A percentile compares a stretch with the other conserved stretches of the same genome.
Evolutionary conservation across 2,329 filamentous ascomycete genomes (phyloP).

Genomic region (Aspergillus hortae): DNA sequence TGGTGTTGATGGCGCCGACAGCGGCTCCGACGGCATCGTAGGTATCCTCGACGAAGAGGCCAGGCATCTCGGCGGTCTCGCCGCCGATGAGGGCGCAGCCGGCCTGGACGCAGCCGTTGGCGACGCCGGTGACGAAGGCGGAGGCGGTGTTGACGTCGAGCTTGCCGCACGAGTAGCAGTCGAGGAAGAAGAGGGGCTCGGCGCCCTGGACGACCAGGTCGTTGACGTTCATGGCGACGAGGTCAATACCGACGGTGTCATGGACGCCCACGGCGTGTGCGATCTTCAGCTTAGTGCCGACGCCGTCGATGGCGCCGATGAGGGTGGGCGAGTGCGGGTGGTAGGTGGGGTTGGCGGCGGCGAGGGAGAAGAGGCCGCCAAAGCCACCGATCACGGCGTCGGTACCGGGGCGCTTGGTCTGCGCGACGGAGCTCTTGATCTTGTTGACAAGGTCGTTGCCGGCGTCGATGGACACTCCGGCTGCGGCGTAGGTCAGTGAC

Average conservation of each 20-base stretch:
- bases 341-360: constrained; percentile 64
- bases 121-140: constrained; percentile 87
- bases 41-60: constrained; percentile 81
- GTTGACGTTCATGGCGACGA: constrained; percentile 99
- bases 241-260: constrained; percentile 90
- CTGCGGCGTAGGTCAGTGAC: constrained; percentile 80
- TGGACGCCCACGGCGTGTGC: constrained; percentile 87
- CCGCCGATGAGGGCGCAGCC: constrained; percentile 92
- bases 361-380: constrained; percentile 79
- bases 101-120: constrained; percentile 77
- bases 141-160: constrained; percentile 74
- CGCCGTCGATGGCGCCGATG: constrained; percentile 93
- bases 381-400: constrained; percentile 95
- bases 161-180: constrained; percentile 94
- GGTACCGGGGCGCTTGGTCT: constrained; percentile 79
- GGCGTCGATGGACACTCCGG: constrained; percentile 90
- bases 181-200: constrained; percentile 91
- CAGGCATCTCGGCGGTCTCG: constrained; percentile 97
- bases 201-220: constrained; percentile 95
- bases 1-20: constrained; percentile 69
- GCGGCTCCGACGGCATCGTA: constrained; percentile 93
- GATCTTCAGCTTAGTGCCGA: constrained; percentile 95
- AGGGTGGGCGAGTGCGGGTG: constrained; percentile 73
- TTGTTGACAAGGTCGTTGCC: constrained; percentile 88
- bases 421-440: constrained; percentile 86